phyloP scores from a whole-genome alignment of 108 stramenopile genomes.

The Fragilaria radians region DNA sequence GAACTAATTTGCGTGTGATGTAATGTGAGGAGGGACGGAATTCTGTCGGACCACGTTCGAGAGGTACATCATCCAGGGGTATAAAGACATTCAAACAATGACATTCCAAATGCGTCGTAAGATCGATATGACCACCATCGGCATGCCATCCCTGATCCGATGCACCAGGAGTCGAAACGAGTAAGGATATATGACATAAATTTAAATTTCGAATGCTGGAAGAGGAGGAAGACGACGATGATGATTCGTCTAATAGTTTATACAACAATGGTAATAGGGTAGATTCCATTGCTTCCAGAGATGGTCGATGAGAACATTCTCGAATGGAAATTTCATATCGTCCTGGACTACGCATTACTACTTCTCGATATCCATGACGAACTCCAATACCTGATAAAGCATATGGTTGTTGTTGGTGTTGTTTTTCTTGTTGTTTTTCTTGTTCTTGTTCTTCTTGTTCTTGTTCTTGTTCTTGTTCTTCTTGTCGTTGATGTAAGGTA shows the following conservation, averaged over 20 bases:
- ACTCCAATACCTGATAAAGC: no score
- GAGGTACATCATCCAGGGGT: constrained; percentile 43
- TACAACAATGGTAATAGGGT: no score
- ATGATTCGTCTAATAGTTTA: no score
- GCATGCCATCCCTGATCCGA: constrained; percentile 65
- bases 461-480: no score
- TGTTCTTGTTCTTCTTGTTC: no score
- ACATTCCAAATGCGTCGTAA: constrained; percentile 35
- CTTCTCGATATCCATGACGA: constrained; percentile 53
- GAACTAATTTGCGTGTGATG: constrained; percentile 48
- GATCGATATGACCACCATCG: constrained; percentile 58
- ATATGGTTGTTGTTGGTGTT: no score
- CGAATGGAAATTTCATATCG: constrained; percentile 64
- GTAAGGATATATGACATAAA: constrained; percentile 35
- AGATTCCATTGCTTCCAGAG: no score
- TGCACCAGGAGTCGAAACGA: constrained; percentile 57
- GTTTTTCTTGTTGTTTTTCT: no score
- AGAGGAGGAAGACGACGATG: no score
- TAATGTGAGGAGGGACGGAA: constrained; percentile 63
- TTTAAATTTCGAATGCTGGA: no score
- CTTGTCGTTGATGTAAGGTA: no score
- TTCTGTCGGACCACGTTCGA: constrained; percentile 57
- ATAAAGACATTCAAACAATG: constrained; percentile 69
- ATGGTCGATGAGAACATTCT: no score
- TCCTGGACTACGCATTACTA: constrained; percentile 70